Evolutionary conservation across 768 basidiomycete species (phyloP), one percentile per base, ranked within the genome.

Genomic region (Amanita thiersii): DNA sequence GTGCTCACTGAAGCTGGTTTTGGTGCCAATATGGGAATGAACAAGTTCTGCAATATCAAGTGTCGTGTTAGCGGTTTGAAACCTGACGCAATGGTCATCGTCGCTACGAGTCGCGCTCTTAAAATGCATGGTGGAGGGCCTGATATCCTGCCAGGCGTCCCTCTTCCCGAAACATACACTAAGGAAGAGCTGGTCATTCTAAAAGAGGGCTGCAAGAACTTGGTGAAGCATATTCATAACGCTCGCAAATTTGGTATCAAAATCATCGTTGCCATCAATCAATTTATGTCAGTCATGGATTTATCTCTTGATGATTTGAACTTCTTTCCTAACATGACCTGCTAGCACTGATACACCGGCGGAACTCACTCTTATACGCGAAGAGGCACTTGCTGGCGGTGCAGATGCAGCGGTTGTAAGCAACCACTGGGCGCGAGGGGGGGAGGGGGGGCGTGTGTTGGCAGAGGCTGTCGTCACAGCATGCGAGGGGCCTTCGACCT

Each of bases 51-150:
- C 73, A 97, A 98, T 65, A 97, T 99, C 73, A 99, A 99, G 63
- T 97, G 93, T 61, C 81, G 94, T 46, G 72, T 86, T 44, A 92
- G 88, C 47, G 94, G 93, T 36, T 75, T 98, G 56, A 84, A 70
- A 43, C 96, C 96, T 6, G 89, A 99, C 61, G 94, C 91, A 2
- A 85, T 85, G 26, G 79, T 99, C 50, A 86, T 99, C 53, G 94
- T 99, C 40, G 96, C 94, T 5, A 99, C 94, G 3, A 92, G 94
- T 20, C 86, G 94, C 50, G 94, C 94, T 15, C 69, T 99, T 47
- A 99, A 98, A 75, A 99, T 99, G 94, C 94, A 99, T 58, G 94
- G 94, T 31, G 94, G 94, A 46, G 96, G 87, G 45, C 94, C 94
- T 4, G 92, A 96, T 18, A 93, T 98, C 40, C 86, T 87, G 2